Evolutionary conservation across 805 yeast genomes (phyloP), one percentile per base, ranked within the genome.

Genomic region (Saccharomycopsis javanensis): DNA sequence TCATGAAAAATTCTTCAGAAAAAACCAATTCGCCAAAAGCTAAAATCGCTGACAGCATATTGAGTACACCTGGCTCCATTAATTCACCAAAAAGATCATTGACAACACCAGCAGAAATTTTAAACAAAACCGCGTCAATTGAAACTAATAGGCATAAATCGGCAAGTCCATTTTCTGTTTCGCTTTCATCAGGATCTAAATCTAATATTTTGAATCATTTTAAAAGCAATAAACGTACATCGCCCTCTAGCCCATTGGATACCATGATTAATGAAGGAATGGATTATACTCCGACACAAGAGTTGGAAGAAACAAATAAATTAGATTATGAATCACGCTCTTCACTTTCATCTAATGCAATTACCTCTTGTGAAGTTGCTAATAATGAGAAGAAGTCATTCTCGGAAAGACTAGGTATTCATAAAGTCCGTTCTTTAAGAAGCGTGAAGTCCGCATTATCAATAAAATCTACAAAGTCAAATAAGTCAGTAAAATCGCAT

Each of bases 401-500:
- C 8, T 31, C 34, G 15, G 48, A 42, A 42, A 42, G 48, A 25
- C 23, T 42, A 42, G 48, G 48, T 3, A 42, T 42, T 28, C 42
- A 51, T 33, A 34, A 34, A 4, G 42, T 31, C 18, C 38, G 42
- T 11, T 51, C 37, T 20, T 23, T 23, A 16, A 11, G 53, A 23
- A 34, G 38, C 10, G 37, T 51, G 27, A 34, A 51, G 10, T 23
- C 37, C 13, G 53, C 45, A 16, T 42, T 42, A 42, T 42, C 48
- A 20, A 34, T 51, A 30, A 51, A 51, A 20, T 34, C 34, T 1
- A 25, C 18, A 18, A 52, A 53, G 18, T 50, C 59, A 20, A 31
- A 13, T 10, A 48, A 38, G 16, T 54, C 58, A 10, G 16, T 54
- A 20, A 57, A 52, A 28, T 52, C 57, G 6, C 37, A 28, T 11